These are phyloP conservation scores for Cavenderia fasciculata DNA, from an alignment of 78 protist species.

Conservation along the genomic window DNA sequence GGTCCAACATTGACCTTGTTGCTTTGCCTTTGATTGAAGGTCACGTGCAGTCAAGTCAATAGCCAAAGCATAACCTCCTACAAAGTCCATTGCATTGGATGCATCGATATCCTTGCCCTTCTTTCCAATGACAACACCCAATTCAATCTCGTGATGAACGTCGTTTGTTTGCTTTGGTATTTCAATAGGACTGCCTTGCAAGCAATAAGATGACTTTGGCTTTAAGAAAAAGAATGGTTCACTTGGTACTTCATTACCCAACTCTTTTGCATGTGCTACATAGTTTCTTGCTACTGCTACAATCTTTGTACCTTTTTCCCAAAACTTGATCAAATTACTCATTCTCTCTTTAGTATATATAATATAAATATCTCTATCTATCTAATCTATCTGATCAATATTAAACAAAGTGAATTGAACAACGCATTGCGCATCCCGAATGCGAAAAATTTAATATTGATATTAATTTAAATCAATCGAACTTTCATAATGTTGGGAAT, in stretches of 20 bases:
- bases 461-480: too few relatives aligned
- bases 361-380: too few relatives aligned
- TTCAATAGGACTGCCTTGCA: conserved; percentile 42
- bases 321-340: conserved; percentile 22
- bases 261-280: conserved; percentile 81
- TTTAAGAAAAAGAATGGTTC: conserved; percentile 84
- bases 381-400: too few relatives aligned
- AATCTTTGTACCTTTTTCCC: conserved; percentile 80
- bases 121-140: conserved; percentile 79
- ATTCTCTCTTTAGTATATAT: too few relatives aligned
- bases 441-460: too few relatives aligned
- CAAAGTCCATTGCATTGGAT: conserved; percentile 69
- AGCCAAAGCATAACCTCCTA: conserved; percentile 78
- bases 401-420: too few relatives aligned
- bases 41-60: conserved; percentile 79
- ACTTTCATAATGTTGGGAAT: too few relatives aligned
- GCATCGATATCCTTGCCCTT: conserved; percentile 52
- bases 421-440: too few relatives aligned
- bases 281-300: conserved; percentile 83
- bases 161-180: conserved; percentile 54
- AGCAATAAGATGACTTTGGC: conserved; percentile 66
- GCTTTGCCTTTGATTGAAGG: conserved; percentile 60
- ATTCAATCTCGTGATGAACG: conserved; percentile 82
- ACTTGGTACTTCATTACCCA: conserved; percentile 79
- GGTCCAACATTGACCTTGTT: conserved; percentile 33